Evolutionary conservation across 1,139 yeast species (phyloP), one percentile per base, ranked within the genome.

Genomic region (Candida sp.): DNA sequence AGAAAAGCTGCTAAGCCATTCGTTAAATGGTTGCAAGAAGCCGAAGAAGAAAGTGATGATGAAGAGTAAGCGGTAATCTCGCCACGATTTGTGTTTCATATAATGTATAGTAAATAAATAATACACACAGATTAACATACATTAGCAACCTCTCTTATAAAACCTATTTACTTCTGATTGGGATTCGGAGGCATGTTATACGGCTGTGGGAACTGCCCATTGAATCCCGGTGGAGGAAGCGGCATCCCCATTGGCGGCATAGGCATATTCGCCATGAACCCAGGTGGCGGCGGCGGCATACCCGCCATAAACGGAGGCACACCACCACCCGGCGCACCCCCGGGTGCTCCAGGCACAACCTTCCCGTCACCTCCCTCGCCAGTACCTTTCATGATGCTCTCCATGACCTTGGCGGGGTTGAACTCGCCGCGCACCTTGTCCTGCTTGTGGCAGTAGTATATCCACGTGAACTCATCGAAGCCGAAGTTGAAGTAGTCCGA

Each of bases 1-100:
- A 90, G 98, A 73, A 90, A 87, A 73, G 96, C 97, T 45, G 98
- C 98, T 55, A 92, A 91, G 75, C 97, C 98, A 40, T 94, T 94
- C 74, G 77, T 94, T 58, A 86, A 88, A 62, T 94, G 99, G 99
- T 83, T 94, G 60, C 87, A 91, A 67, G 94, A 89, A 70, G 98
- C 99, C 54, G 98, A 92, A 59, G 81, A 76, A 62, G 81, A 76
- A 63, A 68, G 74, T 63, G 90, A 88, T 56, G 85, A 84, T 56
- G 72, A 72, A 44, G 48, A 44, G 35, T 35, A 46, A 23, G 9
- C 12, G 22, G 11, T 11, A 11, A 23, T 9, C 23, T 30, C 26
- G 30, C 27, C 25, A 12, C 12, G n/a, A 7, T 9, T 38, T 39
- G 28, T 33, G 37, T 48, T n/a, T 35, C 28, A n/a, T 46, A 11